Percentiles rank a stretch among this genome's conserved stretches.
phyloP scores from a whole-genome alignment of 495 filamentous ascomycete genomes.

The Neurospora sp. region DNA sequence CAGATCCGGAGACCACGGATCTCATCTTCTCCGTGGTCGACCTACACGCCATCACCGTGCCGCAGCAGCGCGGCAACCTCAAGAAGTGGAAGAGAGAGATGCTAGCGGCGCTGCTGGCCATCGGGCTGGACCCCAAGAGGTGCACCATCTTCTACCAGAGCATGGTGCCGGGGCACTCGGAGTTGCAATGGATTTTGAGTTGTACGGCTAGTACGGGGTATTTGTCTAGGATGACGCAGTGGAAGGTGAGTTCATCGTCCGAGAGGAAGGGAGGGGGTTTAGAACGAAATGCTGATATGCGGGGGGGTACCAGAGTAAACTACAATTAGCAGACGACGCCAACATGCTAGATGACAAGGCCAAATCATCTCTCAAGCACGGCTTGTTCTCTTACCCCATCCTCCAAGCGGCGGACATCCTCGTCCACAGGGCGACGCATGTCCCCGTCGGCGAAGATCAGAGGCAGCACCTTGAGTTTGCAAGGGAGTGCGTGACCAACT shows the following conservation, averaged over 20 bases:
- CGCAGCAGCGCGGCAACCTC: constrained; percentile 50
- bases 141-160: constrained; percentile 83
- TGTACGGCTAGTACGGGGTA: constrained; percentile 84
- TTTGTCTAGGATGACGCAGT: constrained; percentile 91
- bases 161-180: constrained; percentile 62
- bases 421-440: constrained; percentile 80
- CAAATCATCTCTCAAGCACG: constrained; percentile 60
- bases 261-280: too few relatives aligned
- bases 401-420: constrained; percentile 93
- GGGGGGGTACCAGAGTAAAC: constrained; percentile 48
- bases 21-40: constrained; percentile 83
- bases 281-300: too few relatives aligned
- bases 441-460: constrained; percentile 93
- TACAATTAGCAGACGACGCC: constrained; percentile 46
- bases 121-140: constrained; percentile 67
- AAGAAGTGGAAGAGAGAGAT: constrained; percentile 56
- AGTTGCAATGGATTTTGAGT: constrained; percentile 94
- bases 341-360: constrained; percentile 41
- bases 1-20: constrained; percentile 37
- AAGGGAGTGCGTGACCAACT: constrained; percentile 69
- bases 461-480: constrained; percentile 89
- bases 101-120: constrained; percentile 69
- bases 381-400: constrained; percentile 94
- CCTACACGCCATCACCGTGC: constrained; percentile 80
- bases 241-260: constrained; percentile 57